Evolutionary conservation across 2,329 filamentous ascomycete genomes (phyloP).

Genomic region (Tolypocladium pustulatum): DNA sequence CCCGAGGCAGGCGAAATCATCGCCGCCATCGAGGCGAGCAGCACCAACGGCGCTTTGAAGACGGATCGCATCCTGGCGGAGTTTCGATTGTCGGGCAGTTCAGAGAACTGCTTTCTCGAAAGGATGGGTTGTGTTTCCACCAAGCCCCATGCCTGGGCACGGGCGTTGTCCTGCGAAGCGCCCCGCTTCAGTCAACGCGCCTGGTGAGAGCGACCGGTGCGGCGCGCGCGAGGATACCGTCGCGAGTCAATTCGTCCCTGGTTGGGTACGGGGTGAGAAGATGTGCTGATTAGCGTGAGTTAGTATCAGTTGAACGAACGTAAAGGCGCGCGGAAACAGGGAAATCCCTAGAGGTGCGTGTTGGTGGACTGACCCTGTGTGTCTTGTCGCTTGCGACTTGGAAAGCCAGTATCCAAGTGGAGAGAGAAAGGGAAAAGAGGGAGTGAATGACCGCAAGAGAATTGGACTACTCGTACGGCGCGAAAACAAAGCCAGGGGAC

Average conservation of each 20-base stretch:
- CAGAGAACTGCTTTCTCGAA: not conserved
- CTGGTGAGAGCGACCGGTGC: not conserved
- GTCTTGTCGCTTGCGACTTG: not conserved
- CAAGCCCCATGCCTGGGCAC: not conserved
- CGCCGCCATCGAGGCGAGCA: not conserved
- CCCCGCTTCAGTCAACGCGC: not conserved
- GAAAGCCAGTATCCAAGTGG: not conserved
- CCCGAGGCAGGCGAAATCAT: not conserved
- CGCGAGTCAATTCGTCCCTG: not conserved
- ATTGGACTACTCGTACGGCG: not conserved
- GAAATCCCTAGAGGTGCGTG: too few species aligned
- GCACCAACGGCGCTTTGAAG: not conserved
- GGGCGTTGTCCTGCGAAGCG: not conserved
- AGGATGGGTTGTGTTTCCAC: not conserved
- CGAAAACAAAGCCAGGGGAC: not conserved
- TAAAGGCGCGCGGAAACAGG: too few species aligned
- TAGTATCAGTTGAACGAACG: too few species aligned
- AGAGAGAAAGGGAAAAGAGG: too few species aligned
- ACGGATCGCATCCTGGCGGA: not conserved
- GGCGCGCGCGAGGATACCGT: not conserved
- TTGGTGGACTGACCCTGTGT: not conserved
- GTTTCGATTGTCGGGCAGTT: not conserved
- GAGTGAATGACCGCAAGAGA: too few species aligned
- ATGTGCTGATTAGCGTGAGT: not conserved
- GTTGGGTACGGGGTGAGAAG: too few species aligned